Evolutionary conservation across 805 yeast species (phyloP), one percentile per base, ranked within the genome.

Genomic region (Nakazawaea laoshanensis): DNA sequence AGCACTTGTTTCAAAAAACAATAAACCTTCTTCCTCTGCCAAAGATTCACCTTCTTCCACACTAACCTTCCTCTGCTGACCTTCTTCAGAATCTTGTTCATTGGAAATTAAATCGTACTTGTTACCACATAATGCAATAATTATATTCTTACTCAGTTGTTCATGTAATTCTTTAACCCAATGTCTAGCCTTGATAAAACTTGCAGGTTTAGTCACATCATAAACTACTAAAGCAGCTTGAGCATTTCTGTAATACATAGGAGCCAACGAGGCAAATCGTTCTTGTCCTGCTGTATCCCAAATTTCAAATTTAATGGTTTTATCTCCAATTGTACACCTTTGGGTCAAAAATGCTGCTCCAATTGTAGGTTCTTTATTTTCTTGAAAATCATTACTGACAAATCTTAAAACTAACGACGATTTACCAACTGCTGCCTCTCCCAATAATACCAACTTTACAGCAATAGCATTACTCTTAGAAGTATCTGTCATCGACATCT

Each of bases 281-380:
- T 89, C 98, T 63, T 89, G 97, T 14, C 98, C 98, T 2, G 97
- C 97, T 10, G 97, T 88, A 54, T 88, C 97, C 94, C 95, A 84
- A 39, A 84, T 85, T 52, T 84, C 95, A 53, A 85, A 87, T 57
- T 92, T 89, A 50, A 89, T 84, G 7, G 92, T 83, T 49, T 80
- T 72, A 40, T 78, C 81, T 31, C 92, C 83, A 50, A 92, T 79
- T 15, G 84, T 75, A 51, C 95, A 88, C 50, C 94, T 76, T 54
- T 89, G 97, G 24, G 98, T 89, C 37, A 89, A 63, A 52, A 89
- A 89, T 3, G 97, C 97, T 4, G 98, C 98, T 11, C 98, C 98
- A 46, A 89, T 89, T 2, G 98, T 89, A 15, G 96, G 96, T 50
- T 89, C 97, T 53, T 89, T 88, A 58, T 89, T 88, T 55, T 88